Evolutionary conservation across 2,329 filamentous ascomycete genomes (phyloP), one percentile per base, ranked within the genome.

Genomic region (Ophiocordyceps camponoti-leonardi): DNA sequence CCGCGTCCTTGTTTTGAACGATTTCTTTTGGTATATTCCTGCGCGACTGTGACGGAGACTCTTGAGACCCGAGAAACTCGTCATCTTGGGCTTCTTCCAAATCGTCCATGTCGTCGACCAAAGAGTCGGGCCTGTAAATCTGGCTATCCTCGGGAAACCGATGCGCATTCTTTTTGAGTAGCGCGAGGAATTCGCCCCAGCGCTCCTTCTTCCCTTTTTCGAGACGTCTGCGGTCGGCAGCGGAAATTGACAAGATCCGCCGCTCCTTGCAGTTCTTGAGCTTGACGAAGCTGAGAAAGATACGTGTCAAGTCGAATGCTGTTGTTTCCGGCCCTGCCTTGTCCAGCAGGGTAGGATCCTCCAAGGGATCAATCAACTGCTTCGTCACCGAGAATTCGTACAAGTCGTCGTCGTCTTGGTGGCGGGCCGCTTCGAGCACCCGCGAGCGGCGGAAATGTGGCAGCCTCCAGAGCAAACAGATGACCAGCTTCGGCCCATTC

Each of bases 1-100:
- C 65, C 0, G 72, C 61, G 16, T 54, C 57, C 35, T 56, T 61
- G 47, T 65, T 54, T 16, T 58, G 60, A 2, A 66, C 49, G 28
- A 66, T 61, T 45, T 63, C 60, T 43, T 54, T 62, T 1, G 35
- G 41, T 1, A 19, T 44, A 11, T 45, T 45, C 28, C 49, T 61
- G 20, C 56, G 55, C 18, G 46, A 28, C 35, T 50, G 53, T 6
- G 46, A 41, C 8, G 48, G 47, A 3, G 48, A 50, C 10, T 22
- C 37, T 30, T 44, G 41, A 7, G 42, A 26, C n/a, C 14, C 31
- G 35, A 22, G 14, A 14, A 19, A 26, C 6, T 2, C 31, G n/a
- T 50, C 49, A 14, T 50, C 52, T 16, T 48, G 49, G 5, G 44
- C 45, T 7, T 51, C 52, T 14, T 47, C 52, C 7, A 49, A 45